Evolutionary conservation across 169 alveolate species (phyloP), one percentile per base, ranked within the genome.

Genomic region (Blepharisma undulans): DNA sequence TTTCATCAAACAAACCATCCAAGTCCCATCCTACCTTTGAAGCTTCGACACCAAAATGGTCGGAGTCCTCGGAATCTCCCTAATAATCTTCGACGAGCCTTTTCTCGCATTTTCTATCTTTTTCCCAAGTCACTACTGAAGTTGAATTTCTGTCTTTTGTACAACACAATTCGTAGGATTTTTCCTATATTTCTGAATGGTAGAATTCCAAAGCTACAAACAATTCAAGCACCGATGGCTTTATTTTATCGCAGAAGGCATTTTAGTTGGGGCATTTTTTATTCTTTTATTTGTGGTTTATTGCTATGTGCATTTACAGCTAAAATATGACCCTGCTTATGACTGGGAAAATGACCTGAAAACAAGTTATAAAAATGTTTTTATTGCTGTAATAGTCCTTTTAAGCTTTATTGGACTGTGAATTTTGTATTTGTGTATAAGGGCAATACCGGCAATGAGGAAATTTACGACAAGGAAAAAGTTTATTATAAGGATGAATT

Each of bases 1-100:
- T 27, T 86, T 22, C 22, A 7, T 86, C 22, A 6, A 21, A 22
- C 66, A 29, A 4, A n/a, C 32, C 72, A 16, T 3, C 18, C 61
- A 36, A 48, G 21, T 72, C 18, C 84, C 91, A 25, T 19, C 29
- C 0, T n/a, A 71, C 7, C 7, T 32, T 7, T 86, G 91, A 48
- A 61, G 74, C 30, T 71, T 86, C 61, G 91, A 86, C 61, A 5
- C 91, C 5, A 61, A 32, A 22, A 19, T 21, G n/a, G 30, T 86
- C 7, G 33, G n/a, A 19, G 25, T 60, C 21, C 72, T 86, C 10
- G 66, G 91, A 27, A 10, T 27, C 14, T 71, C 84, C 8, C 27
- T 86, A 27, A n/a, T 86, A 21, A 7, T 86, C 6, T 86, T 86
- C 72, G 71, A 86, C 72, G 84, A 86, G 29, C 91, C 91, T 86